Base-by-base conservation (phyloP, 1,284 basidiomycete genomes). In the Cutaneotrichosporon sp. region DNA sequence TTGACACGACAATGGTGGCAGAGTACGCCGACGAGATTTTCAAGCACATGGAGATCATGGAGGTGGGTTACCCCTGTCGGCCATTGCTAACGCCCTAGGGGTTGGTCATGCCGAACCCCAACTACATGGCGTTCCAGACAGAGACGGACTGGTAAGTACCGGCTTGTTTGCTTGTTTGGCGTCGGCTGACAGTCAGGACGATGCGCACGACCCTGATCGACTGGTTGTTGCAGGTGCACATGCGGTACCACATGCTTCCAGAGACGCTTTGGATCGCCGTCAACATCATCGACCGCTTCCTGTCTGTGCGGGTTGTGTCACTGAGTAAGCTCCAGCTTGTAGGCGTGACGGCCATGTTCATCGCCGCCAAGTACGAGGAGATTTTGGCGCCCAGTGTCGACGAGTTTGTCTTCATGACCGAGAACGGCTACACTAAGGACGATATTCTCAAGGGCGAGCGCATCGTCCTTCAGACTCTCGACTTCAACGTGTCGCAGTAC, bases 21-120 rank as follows among this genome's bases (percentile, higher is more conserved):
- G 97, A 99, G 80, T 99, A 99, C 77, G 87, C 94, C 31, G 91
- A 95, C 34, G 96, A 99, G 66, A 99, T 99, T 76, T 99, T 99
- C 75, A 85, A 86, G 66, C 98, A 99, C 82, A 99, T 99, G 97
- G 85, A 84, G 67, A 86, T 90, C 62, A 86, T 97, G 58, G 93
- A 97, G 86, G 91, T 93, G 66, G 38, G 85, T 80, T 21, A 31
- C 14, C 11, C 10, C 4, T 22, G 21, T 18, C 26, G 26, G 18
- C 31, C 21, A 26, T 14, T 18, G 32, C 55, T 63, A 46, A 53
- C 56, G 46, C 71, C 22, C 31, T 73, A 96, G 90, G 86, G 89
- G 68, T 84, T 88, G 57, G 87, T 90, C 73, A 95, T 99, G 93
- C 91, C 97, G 46, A 90, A 89, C 71, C 87, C 93, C 2, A 86